phyloP scores from a whole-genome alignment of 108 stramenopile genomes.

The Cyclostephanos invisitatus region DNA sequence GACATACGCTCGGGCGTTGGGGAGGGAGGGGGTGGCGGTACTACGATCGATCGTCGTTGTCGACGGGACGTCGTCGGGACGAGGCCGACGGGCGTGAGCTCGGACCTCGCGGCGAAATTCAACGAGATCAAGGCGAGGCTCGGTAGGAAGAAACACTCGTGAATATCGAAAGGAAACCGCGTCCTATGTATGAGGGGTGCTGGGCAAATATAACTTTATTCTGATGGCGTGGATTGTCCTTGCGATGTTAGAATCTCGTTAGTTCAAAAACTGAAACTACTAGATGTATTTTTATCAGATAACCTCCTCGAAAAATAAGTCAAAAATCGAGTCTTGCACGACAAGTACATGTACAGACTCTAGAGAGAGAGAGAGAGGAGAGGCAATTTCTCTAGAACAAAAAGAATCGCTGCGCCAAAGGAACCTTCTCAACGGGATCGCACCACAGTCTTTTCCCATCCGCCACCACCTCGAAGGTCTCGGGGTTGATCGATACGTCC shows the following conservation, averaged over 20 bases:
- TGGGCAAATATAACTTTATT: no score
- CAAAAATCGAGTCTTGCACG: no score
- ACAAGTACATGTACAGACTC: no score
- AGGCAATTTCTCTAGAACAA: slow-evolving; percentile 63
- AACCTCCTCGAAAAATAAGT: no score
- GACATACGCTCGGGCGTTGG: not conserved
- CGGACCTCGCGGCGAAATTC: not conserved
- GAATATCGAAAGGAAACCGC: no score
- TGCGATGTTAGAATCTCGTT: no score
- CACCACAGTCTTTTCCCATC: slow-evolving; percentile 91
- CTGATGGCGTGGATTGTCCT: no score
- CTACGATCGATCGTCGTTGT: no score
- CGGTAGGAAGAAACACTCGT: not conserved
- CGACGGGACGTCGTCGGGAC: not conserved
- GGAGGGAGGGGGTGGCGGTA: not conserved
- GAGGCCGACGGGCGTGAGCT: not conserved
- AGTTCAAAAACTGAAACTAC: no score
- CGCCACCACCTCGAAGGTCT: slow-evolving; percentile 94
- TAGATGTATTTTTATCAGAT: no score
- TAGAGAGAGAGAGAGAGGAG: no score
- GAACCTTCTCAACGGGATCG: slow-evolving; percentile 83
- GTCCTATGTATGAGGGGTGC: no score
- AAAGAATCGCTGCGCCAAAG: slow-evolving; percentile 92
- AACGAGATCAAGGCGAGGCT: not conserved
- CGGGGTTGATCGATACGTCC: slow-evolving; percentile 91